Base-by-base conservation (phyloP, 768 basidiomycete genomes). In the Hemileccinum rubropunctum region DNA sequence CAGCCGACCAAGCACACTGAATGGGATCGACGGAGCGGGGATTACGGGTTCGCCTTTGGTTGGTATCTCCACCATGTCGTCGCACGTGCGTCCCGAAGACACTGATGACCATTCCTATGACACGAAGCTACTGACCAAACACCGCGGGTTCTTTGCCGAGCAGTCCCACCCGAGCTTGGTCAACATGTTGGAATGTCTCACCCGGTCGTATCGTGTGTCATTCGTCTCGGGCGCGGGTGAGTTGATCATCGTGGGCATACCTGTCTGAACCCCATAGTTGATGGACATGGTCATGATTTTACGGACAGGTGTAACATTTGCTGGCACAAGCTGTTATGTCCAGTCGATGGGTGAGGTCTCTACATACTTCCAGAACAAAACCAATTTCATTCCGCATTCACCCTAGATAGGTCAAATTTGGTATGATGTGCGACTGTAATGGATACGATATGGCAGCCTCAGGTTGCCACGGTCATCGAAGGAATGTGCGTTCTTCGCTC, bases 401-500 rank as follows among this genome's bases (percentile, higher is more conserved):
- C 23, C 6, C 3, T 6, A 6, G 5, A 36, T 42, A 89, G 86
- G 81, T 97, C 45, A 91, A 90, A 71, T 80, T 85, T 56, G 93
- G 92, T 6, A 95, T 98, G 7, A 91, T 99, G 94, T 99, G 86
- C 62, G 90, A 95, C 63, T 75, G 70, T 15, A 90, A 80, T 55
- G 95, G 98, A 95, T 5, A 95, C 86, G 9, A 93, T 91, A 61
- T 71, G 97, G 59, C 75, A 95, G 51, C 91, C 95, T 64, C 94
- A 95, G 67, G 92, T 98, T 14, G 95, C 98, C 61, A 95, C 95
- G 1, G 84, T 97, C 15, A 92, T 97, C n/a, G 91, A 92, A 70
- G 90, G 91, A 51, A 91, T 93, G 87, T 88, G 20, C 49, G 74
- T 67, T 27, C 17, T 26, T 42, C 33, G 13, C 18, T 48, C n/a